These are phyloP conservation scores for Pichia inconspicua DNA, from an alignment of 1,139 yeast genomes.

Conservation along the genomic window DNA sequence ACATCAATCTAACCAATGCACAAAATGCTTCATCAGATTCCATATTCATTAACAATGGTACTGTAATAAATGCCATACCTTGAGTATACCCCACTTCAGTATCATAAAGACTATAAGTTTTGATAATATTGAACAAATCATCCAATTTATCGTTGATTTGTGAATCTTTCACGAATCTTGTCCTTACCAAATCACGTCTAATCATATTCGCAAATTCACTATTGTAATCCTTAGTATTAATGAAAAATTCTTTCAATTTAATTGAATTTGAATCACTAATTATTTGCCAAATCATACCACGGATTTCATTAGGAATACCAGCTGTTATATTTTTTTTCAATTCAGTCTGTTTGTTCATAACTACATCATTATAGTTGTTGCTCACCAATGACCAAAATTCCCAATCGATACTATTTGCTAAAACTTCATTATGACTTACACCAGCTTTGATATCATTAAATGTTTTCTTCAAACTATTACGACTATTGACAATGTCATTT, in stretches of 20 bases:
- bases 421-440: conserved; percentile 25
- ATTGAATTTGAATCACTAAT: conserved; percentile 73
- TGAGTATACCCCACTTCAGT: conserved; percentile 95
- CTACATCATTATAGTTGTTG: conserved; percentile 62
- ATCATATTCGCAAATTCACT: conserved; percentile 73
- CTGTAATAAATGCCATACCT: conserved; percentile 90
- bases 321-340: conserved; percentile 53
- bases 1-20: conserved; percentile 74
- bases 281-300: conserved; percentile 91
- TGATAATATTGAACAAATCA: conserved; percentile 65
- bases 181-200: conserved; percentile 73
- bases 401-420: conserved; percentile 54
- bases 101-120: conserved; percentile 79
- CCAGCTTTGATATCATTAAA: conserved; percentile 42
- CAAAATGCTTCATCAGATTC: conserved; percentile 82
- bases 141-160: conserved; percentile 45
- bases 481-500: conserved; percentile 36
- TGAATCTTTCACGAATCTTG: conserved; percentile 62
- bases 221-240: conserved; percentile 41
- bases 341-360: conserved; percentile 50
- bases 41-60: conserved; percentile 77
- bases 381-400: conserved; percentile 82
- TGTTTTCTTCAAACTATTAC: conserved; percentile 52
- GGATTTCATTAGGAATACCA: conserved; percentile 78
- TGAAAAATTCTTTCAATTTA: conserved; percentile 61